Evolutionary conservation across 73 alveolate species (phyloP), one percentile per base, ranked within the genome.

Genomic region (Blepharisma japonicum): DNA sequence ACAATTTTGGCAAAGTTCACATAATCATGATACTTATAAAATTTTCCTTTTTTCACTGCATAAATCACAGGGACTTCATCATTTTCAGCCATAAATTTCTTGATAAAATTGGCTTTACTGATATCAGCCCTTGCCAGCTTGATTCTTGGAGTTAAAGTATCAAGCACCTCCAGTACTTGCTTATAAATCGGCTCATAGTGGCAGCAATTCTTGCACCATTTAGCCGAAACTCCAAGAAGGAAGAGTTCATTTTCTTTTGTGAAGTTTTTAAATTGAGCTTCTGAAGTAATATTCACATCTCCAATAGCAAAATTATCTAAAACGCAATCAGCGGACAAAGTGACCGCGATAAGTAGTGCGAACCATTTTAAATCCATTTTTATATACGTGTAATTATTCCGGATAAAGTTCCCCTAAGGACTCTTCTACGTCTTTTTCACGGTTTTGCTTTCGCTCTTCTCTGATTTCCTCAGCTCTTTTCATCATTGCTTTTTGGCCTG

Each of bases 391-490:
- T 32, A 32, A 32, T 32, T 32, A 32, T 32, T 32, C 42, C 42
- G 42, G 3, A 32, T 32, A 32, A 32, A 32, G 42, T 32, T 32
- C 42, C 42, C 42, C 42, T 32, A 32, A 32, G 42, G 42, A 32
- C 42, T 32, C 42, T 32, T 32, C 42, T 32, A 32, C 42, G 42
- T 32, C 42, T 32, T 32, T 32, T 32, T 32, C 74, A 14, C 74
- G 39, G 2, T 61, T 61, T 61, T 61, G 14, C 5, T 14, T 25
- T 61, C 74, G 0, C 23, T 61, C 74, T 61, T n/a, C 74, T 61
- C 74, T n/a, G 47, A 61, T 61, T 61, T 61, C 74, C 5, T 61
- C 74, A 14, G 74, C 74, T 61, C 74, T n/a, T n/a, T n/a, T 25
- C 74, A 61, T 61, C 74, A 61, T 61, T 20, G 74, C 74, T 9